Conservation (phyloP, 345 rosid species). For the Garcia nutans region DNA sequence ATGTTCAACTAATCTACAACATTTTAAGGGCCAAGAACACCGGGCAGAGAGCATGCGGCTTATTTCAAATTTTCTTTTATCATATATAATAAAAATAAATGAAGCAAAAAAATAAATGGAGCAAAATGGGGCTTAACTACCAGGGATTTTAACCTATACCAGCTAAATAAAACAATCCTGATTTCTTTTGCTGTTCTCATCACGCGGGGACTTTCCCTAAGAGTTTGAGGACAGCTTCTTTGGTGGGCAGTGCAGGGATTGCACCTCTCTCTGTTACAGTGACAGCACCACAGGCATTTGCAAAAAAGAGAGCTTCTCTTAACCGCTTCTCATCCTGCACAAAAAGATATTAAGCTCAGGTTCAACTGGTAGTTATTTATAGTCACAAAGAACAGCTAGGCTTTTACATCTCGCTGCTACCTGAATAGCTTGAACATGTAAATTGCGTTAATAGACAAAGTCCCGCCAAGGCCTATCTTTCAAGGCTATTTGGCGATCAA, state of each 20-base stretch:
- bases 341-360: not conserved
- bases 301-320: constrained; percentile 70
- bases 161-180: not conserved
- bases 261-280: constrained; percentile 94
- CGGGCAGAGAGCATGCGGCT: not conserved
- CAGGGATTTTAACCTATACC: not conserved
- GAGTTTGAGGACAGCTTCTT: constrained; percentile 57
- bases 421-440: not conserved
- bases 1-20: not conserved
- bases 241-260: constrained; percentile 85
- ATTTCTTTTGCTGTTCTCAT: not conserved
- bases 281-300: constrained; percentile 84
- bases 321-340: constrained; percentile 76
- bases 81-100: not conserved
- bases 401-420: not conserved
- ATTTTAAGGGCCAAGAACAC: not conserved
- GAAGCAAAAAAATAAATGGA: not conserved
- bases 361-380: not conserved
- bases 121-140: not conserved
- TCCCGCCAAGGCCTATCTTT: not conserved
- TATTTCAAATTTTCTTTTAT: not conserved
- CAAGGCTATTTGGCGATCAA: too few relatives aligned
- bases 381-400: not conserved
- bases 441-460: too few relatives aligned
- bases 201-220: constrained; percentile 16